Base-by-base conservation (phyloP, 2,329 filamentous ascomycete species). In the Cadophora sp. region DNA sequence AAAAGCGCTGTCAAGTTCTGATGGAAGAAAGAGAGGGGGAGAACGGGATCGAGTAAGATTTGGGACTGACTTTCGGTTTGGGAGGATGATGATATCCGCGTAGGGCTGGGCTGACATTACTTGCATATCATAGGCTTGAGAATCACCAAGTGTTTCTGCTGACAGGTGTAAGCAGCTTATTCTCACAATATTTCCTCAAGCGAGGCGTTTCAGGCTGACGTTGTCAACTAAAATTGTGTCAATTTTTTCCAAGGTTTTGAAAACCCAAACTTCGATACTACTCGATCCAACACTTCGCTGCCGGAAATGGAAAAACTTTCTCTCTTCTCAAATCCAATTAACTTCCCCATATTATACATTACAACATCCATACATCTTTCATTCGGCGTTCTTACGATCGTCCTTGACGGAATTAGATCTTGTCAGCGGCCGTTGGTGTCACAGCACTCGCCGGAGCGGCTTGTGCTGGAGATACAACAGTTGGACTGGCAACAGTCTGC, bases 401-500 rank as follows among this genome's bases (percentile, higher is more conserved):
- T 36, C n/a, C 22, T 39, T 18, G 47, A 39, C 36, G 20, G 9
- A 8, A 39, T 61, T 58, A 67, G 36, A 64, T 62, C 55, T 66
- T 66, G 33, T 51, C 33, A 3, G 62, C 13, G 14, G 24, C 58
- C 14, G 61, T 24, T 33, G 56, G 56, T 20, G 22, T 51, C 6
- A 47, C 55, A 27, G 64, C 56, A 22, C 58, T 61, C 7, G 43
- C 33, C 24, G 62, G 24, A 41, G 48, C 47, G 20, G 56, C 55
- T 45, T 39, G 45, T 24, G 53, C 50, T 43, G 68, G 62, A 9
- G 64, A 66, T 1, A 58, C 62, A 3, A 59, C 36, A 16, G 60
- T 62, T 16, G 75, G 75, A 60, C 73, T 75, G 33, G 73, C 61
- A 27, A 75, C 72, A 14, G 69, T 69, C 39, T 72, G 64, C 4